These are phyloP conservation scores for Monascus purpureus DNA, from an alignment of 495 filamentous ascomycete genomes.

Conservation along the genomic window DNA sequence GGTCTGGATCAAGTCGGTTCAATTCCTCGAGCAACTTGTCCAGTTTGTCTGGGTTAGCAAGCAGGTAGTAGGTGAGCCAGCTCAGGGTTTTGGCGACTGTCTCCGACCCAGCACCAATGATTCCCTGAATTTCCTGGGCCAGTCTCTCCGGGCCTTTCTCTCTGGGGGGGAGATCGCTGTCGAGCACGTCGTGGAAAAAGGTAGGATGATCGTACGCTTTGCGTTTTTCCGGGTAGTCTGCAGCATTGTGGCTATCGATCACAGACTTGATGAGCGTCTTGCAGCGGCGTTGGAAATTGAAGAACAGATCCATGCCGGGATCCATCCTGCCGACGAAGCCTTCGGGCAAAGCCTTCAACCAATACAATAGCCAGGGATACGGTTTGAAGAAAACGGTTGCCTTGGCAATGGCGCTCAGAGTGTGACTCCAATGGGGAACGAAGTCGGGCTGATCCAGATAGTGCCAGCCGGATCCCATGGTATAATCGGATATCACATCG, in stretches of 20 bases:
- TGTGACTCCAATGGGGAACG: conserved; percentile 15
- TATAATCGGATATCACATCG: conserved; percentile 29
- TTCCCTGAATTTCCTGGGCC: conserved; percentile 23
- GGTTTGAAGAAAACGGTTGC: conserved; percentile 11
- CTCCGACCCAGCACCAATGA: conserved; percentile 34
- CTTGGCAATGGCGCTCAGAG: conserved; percentile 11
- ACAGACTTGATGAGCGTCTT: conserved; percentile 3
- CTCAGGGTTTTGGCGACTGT: conserved; percentile 28
- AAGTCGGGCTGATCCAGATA: conserved; percentile 24
- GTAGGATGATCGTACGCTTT: conserved; percentile 13
- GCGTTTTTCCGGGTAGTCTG: neutral
- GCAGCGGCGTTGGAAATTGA: conserved; percentile 9
- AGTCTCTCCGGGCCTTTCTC: conserved; percentile 21
- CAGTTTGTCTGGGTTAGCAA: conserved; percentile 18
- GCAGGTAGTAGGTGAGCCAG: conserved; percentile 26
- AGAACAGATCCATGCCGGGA: conserved; percentile 12
- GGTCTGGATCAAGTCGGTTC: conserved; percentile 7
- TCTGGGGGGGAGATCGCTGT: conserved; percentile 23
- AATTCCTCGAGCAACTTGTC: conserved; percentile 17
- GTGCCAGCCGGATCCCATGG: conserved; percentile 14
- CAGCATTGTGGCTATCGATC: conserved; percentile 5
- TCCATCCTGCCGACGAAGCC: conserved; percentile 9
- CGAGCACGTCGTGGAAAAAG: conserved; percentile 28
- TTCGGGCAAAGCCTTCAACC: conserved; percentile 13
- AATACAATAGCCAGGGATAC: conserved; percentile 13